Conservation (phyloP, 2,329 filamentous ascomycete genomes). For the Paraphoma sp. region DNA sequence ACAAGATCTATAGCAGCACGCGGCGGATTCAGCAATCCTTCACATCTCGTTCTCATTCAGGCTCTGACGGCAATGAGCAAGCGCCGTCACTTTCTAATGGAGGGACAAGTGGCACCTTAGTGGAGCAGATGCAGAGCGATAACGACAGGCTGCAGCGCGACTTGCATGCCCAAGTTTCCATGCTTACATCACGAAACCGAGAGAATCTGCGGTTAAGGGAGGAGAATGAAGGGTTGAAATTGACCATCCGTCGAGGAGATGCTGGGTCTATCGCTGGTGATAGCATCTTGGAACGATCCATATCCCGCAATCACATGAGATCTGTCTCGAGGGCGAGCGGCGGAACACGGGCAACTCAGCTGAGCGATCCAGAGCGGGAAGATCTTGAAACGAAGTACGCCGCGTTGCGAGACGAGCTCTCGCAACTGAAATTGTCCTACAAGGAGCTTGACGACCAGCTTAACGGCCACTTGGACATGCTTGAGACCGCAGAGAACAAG, state of each 20-base stretch:
- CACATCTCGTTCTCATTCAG: conserved; percentile 46
- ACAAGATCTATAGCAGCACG: conserved; percentile 46
- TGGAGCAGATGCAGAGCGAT: conserved; percentile 89
- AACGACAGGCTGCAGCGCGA: conserved; percentile 92
- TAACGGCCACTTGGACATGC: conserved; percentile 78
- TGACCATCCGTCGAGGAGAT: conserved; percentile 78
- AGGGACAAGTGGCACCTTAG: conserved; percentile 68
- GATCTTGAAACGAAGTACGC: conserved; percentile 85
- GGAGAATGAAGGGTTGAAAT: conserved; percentile 95
- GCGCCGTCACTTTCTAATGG: conserved; percentile 28
- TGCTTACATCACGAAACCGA: conserved; percentile 93
- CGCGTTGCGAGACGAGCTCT: conserved; percentile 83
- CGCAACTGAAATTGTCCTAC: conserved; percentile 84
- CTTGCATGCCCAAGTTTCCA: conserved; percentile 93
- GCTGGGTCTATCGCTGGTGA: conserved; percentile 72
- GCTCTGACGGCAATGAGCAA: conserved; percentile 49
- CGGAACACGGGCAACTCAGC: conserved; percentile 62
- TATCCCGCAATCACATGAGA: conserved; percentile 79
- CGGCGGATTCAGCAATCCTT: conserved; percentile 49
- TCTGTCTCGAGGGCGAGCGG: conserved; percentile 75
- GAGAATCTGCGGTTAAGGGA: conserved; percentile 95
- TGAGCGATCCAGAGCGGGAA: conserved; percentile 73
- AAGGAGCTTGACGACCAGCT: conserved; percentile 86
- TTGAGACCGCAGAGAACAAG: conserved; percentile 67
- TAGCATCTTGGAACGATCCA: conserved; percentile 92